Base-by-base conservation (phyloP, 2,329 filamentous ascomycete genomes). In the Aspergillus amoenus region DNA sequence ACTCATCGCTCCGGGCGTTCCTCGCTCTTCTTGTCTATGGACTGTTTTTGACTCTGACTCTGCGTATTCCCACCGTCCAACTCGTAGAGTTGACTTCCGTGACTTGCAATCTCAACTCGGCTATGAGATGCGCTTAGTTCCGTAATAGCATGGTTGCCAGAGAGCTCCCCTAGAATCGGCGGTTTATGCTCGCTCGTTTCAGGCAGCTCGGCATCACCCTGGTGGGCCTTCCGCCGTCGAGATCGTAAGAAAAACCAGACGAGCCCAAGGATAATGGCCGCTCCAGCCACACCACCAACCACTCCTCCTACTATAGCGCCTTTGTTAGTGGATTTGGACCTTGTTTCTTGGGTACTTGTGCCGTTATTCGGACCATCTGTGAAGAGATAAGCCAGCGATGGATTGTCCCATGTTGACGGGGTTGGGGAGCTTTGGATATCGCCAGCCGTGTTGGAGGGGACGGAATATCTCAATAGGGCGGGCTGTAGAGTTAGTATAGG, bases 241-340 rank as follows among this genome's bases (percentile, higher is more conserved):
- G 18, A 13, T 15, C 24, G 48, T 37, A 37, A 18, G 5, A 32
- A 42, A 6, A 50, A 32, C 48, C 48, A 50, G 32, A 37, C 21
- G 5, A 22, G 18, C 18, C 5, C 39, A 12, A 15, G 7, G 24
- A 62, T 56, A 3, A 61, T 27, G 17, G 51, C 57, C 3, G 48
- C 39, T 4, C 60, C 58, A n/a, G 32, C 57, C 5, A 62, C 51
- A 8, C 60, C 58, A 17, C 61, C 61, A 6, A 59, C 58, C 8
- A 56, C 53, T 3, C 60, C 60, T n/a, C 61, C 60, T 0, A 18
- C 50, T 8, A 62, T 61, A 4, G 60, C 52, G 21, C 55, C 61
- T 27, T 27, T 49, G 18, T 57, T 52, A 4, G 46, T 22, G 2
- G 40, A 13, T 2, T 21, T n/a, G 21, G 9, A 11, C 27, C 11